Evolutionary conservation across 2,329 filamentous ascomycete genomes (phyloP).

Genomic region (Beauveria rudraprayagi): DNA sequence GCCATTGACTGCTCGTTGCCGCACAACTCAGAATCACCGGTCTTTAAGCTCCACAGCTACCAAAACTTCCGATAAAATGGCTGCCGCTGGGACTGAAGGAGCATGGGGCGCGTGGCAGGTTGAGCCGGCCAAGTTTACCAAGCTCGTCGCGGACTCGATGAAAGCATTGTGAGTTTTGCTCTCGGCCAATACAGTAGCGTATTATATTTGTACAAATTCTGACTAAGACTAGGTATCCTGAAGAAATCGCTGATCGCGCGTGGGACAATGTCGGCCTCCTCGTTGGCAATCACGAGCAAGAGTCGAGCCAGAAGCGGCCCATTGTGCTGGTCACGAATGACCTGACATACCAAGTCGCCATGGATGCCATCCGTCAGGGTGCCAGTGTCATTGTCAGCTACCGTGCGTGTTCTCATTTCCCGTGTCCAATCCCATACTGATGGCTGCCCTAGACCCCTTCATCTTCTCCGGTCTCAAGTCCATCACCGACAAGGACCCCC

Average conservation of each 20-base stretch:
- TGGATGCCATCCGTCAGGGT: constrained; percentile 74
- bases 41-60: not conserved
- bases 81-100: constrained; percentile 18
- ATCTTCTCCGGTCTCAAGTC: constrained; percentile 92
- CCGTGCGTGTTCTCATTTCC: constrained; percentile 41
- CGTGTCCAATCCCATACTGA: not conserved
- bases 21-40: not conserved
- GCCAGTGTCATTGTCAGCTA: constrained; percentile 82
- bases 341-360: constrained; percentile 77
- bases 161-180: constrained; percentile 57
- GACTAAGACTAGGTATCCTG: constrained; percentile 61
- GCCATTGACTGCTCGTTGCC: not conserved
- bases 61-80: not conserved
- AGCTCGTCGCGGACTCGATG: constrained; percentile 69
- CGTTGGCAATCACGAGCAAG: constrained; percentile 33
- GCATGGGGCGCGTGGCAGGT: constrained; percentile 34
- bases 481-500: constrained; percentile 73
- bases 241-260: constrained; percentile 75
- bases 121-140: constrained; percentile 34
- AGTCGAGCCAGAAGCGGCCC: constrained; percentile 22
- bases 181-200: no score
- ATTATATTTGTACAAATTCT: not conserved
- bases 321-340: constrained; percentile 66
- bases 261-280: constrained; percentile 97
- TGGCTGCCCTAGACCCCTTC: constrained; percentile 79